Percentiles rank a stretch among this genome's conserved stretches.
Conservation (phyloP, 352 stramenopile genomes). For the Globisporangium uncinulatum region DNA sequence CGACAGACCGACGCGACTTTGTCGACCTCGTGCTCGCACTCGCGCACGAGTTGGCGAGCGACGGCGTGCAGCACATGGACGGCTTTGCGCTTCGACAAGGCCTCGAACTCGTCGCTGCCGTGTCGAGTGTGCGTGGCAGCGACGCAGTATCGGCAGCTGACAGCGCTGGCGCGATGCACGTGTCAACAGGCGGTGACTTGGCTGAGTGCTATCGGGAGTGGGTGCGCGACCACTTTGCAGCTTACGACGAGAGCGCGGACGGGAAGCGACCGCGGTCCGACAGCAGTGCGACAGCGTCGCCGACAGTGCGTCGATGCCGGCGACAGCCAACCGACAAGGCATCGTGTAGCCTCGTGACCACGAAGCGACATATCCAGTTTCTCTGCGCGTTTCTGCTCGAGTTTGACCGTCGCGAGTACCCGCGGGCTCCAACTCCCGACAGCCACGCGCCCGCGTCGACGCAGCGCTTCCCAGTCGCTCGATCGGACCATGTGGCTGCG, state of each 20-base stretch:
- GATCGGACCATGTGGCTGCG: conserved; percentile 17
- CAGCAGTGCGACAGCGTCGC: background rate
- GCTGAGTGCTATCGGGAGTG: conserved; percentile 18
- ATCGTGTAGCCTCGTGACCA: conserved; percentile 16
- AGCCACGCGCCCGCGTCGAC: background rate
- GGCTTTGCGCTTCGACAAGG: conserved; percentile 14
- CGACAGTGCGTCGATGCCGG: background rate
- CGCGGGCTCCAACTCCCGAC: background rate
- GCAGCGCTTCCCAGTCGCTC: background rate
- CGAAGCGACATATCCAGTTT: conserved; percentile 33
- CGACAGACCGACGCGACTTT: conserved; percentile 9
- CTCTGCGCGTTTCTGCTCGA: conserved; percentile 32
- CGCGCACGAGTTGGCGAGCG: conserved; percentile 28
- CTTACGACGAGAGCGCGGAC: background rate
- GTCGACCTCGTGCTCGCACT: conserved; percentile 16
- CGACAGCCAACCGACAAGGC: background rate
- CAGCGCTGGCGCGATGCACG: no score
- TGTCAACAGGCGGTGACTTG: background rate
- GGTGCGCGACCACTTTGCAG: conserved; percentile 21
- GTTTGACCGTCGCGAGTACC: conserved; percentile 19
- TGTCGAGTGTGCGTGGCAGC: background rate
- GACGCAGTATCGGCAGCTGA: no score
- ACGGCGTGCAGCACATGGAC: conserved; percentile 16
- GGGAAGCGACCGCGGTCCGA: background rate
- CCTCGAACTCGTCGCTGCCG: conserved; percentile 23